Conservation (phyloP, 345 rosid genomes). For the Boechera stricta region DNA sequence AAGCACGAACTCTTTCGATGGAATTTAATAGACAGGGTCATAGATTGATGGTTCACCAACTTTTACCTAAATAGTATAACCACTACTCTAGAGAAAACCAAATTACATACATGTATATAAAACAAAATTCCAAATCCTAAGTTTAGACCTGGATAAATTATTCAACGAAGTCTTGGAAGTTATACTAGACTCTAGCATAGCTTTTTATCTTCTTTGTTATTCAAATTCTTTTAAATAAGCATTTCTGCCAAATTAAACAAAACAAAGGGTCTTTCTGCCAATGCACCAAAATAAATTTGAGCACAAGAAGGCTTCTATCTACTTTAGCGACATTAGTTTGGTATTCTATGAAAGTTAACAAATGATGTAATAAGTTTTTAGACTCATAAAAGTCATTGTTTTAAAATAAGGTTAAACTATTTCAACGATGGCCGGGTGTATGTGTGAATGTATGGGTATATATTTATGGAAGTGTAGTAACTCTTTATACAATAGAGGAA, state of each 20-base stretch:
- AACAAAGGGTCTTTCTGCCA: background rate
- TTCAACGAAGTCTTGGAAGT: background rate
- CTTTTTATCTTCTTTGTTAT: background rate
- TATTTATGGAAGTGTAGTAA: slow-evolving; percentile 39
- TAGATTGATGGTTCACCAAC: slow-evolving; percentile 44
- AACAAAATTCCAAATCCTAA: slow-evolving; percentile 15
- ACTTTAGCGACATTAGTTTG: slow-evolving; percentile 17
- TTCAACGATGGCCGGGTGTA: slow-evolving; percentile 1
- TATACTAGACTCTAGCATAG: slow-evolving; percentile 6
- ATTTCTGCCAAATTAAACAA: background rate
- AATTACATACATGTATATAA: background rate
- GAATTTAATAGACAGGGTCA: slow-evolving; percentile 28
- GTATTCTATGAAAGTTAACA: slow-evolving; percentile 1
- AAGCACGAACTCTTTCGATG: slow-evolving; percentile 20
- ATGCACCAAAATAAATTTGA: background rate
- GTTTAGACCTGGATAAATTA: background rate
- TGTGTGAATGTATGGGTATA: slow-evolving; percentile 35
- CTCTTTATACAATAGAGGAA: slow-evolving; percentile 43
- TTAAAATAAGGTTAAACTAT: background rate
- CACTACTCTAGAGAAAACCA: slow-evolving; percentile 15
- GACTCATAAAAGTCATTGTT: background rate
- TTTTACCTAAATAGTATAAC: slow-evolving; percentile 30
- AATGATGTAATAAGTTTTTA: background rate
- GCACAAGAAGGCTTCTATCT: slow-evolving; percentile 11
- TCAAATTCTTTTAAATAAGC: background rate